A percentile compares a stretch with the other conserved stretches of the same genome.
Evolutionary conservation across 352 stramenopile genomes (phyloP).

Genomic region (Phytophthora multivora): DNA sequence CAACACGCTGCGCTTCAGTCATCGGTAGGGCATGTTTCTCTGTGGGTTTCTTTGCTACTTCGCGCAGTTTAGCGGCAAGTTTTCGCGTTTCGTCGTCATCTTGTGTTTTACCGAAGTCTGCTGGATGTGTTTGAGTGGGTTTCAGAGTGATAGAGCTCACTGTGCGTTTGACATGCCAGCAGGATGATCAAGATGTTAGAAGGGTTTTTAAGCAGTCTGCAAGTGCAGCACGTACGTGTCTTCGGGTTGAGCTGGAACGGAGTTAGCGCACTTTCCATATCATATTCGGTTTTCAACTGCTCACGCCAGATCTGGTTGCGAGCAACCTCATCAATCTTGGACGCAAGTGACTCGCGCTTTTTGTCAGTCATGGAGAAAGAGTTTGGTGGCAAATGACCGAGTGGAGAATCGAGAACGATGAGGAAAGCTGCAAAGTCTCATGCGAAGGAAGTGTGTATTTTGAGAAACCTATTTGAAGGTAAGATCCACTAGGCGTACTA

Average conservation of each 20-base stretch:
- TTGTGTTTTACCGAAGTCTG: slow-evolving; percentile 66
- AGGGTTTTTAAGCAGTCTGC: neutral
- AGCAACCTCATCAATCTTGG: slow-evolving; percentile 85
- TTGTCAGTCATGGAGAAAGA: slow-evolving; percentile 62
- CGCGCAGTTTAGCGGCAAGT: slow-evolving; percentile 68
- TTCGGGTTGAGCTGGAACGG: slow-evolving; percentile 88
- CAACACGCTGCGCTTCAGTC: slow-evolving; percentile 79
- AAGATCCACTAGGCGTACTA: neutral
- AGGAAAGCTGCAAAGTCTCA: slow-evolving; percentile 21
- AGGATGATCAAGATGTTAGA: neutral
- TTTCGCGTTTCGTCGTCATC: slow-evolving; percentile 58
- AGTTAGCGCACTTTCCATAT: slow-evolving; percentile 74
- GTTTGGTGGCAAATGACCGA: slow-evolving; percentile 1
- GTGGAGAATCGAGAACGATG: slow-evolving; percentile 4
- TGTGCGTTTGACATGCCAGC: slow-evolving; percentile 20
- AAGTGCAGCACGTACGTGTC: slow-evolving; percentile 45
- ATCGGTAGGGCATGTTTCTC: slow-evolving; percentile 69
- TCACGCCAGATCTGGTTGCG: slow-evolving; percentile 91
- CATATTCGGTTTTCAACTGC: slow-evolving; percentile 84
- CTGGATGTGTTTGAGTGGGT: slow-evolving; percentile 73
- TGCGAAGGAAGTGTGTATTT: slow-evolving; percentile 34
- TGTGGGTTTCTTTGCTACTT: slow-evolving; percentile 67
- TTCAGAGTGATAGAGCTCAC: slow-evolving; percentile 82
- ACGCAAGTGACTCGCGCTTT: slow-evolving; percentile 75
- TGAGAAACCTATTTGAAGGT: slow-evolving; percentile 31